A percentile compares a stretch with the other conserved stretches of the same genome.
Conservation (phyloP, 2,329 filamentous ascomycete genomes). For the Thermomyces lanuginosus region DNA sequence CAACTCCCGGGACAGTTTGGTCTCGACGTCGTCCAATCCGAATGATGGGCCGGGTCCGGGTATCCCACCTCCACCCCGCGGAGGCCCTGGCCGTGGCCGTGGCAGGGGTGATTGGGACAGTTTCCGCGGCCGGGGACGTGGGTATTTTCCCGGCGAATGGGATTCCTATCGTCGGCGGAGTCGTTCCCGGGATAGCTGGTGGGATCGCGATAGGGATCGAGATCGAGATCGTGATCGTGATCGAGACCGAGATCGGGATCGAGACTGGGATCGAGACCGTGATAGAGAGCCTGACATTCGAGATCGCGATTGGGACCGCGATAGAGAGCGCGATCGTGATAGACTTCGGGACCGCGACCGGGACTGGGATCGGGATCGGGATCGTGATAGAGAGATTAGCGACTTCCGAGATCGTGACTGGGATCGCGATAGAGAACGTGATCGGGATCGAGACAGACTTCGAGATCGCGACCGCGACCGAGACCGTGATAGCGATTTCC, state of each 20-base stretch:
- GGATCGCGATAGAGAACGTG: too few relatives aligned
- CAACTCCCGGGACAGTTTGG: constrained; percentile 28
- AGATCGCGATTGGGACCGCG: too few relatives aligned
- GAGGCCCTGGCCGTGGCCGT: constrained; percentile 25
- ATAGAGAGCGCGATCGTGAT: too few relatives aligned
- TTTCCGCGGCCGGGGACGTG: constrained; percentile 27
- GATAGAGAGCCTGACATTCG: constrained; percentile 17
- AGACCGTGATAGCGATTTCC: constrained; percentile 16
- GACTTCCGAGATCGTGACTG: too few relatives aligned
- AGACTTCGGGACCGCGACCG: neutral
- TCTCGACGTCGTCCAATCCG: constrained; percentile 20
- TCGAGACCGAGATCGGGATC: constrained; percentile 20
- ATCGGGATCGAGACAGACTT: too few relatives aligned
- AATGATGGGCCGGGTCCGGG: constrained; percentile 22
- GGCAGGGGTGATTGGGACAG: constrained; percentile 29
- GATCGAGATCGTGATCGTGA: constrained; percentile 20
- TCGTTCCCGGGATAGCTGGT: constrained; percentile 28
- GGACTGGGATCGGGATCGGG: constrained; percentile 17
- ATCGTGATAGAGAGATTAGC: constrained; percentile 16
- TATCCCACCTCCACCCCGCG: constrained; percentile 16
- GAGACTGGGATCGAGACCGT: constrained; percentile 19
- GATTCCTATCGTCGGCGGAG: constrained; percentile 28
- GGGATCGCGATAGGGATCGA: constrained; percentile 23
- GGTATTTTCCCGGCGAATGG: constrained; percentile 25
- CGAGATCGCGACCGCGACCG: too few relatives aligned